Evolutionary conservation across 2,329 filamentous ascomycete species (phyloP).

Genomic region (Nannizziopsis arthrosporioides): DNA sequence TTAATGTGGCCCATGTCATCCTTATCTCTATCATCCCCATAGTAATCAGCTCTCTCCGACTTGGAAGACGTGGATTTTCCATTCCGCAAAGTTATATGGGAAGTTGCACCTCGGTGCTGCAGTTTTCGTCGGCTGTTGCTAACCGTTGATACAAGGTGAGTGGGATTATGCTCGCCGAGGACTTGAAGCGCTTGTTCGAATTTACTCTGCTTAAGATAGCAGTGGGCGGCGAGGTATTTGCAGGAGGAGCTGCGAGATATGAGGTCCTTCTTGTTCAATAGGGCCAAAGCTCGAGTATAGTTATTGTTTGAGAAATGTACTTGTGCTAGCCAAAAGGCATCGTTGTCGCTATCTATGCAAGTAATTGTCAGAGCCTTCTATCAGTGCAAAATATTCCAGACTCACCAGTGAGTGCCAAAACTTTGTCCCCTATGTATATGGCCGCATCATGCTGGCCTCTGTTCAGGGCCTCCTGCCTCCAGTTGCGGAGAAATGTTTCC

Average conservation of each 20-base stretch:
- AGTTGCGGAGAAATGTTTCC: conserved; percentile 87
- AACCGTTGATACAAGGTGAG: conserved; percentile 62
- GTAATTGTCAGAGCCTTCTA: neutral
- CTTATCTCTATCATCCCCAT: conserved; percentile 49
- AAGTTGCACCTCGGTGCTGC: conserved; percentile 50
- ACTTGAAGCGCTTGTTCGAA: conserved; percentile 79
- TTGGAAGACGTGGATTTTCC: conserved; percentile 37
- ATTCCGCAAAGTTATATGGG: conserved; percentile 39
- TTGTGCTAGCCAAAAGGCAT: conserved; percentile 96
- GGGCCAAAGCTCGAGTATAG: conserved; percentile 79
- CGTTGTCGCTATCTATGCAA: conserved; percentile 73
- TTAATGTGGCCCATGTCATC: conserved; percentile 66
- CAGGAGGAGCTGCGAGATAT: conserved; percentile 72
- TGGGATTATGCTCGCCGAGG: conserved; percentile 88
- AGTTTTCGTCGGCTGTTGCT: conserved; percentile 57
- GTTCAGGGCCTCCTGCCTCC: conserved; percentile 89
- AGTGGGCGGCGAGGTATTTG: conserved; percentile 85
- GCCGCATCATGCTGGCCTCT: conserved; percentile 94
- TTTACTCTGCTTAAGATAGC: conserved; percentile 80
- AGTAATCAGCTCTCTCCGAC: conserved; percentile 40
- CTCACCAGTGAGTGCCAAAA: conserved; percentile 79
- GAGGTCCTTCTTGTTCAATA: conserved; percentile 74
- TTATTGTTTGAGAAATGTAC: conserved; percentile 93
- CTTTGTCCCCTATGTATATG: conserved; percentile 94
- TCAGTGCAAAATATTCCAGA: neutral